A percentile compares a stretch with the other conserved stretches of the same genome.
Evolutionary conservation across 2,329 filamentous ascomycete genomes (phyloP).

Genomic region (Diplocarpon mali): DNA sequence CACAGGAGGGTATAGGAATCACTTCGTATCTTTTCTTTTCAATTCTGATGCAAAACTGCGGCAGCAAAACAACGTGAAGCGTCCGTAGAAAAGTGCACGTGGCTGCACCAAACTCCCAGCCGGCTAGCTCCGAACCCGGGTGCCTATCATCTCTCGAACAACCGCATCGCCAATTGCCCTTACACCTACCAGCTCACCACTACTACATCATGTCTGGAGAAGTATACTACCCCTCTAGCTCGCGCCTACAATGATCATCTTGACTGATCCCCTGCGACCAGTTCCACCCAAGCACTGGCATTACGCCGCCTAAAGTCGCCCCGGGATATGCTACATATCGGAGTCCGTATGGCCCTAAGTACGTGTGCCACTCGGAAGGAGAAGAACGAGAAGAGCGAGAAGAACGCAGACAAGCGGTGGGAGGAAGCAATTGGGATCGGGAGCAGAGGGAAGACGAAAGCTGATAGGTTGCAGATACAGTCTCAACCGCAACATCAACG

Average conservation of each 20-base stretch:
- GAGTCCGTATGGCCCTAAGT: constrained; percentile 58
- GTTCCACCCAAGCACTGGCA: constrained; percentile 16
- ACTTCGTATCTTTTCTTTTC: too few relatives aligned
- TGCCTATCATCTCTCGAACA: background rate
- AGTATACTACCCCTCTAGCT: constrained; percentile 10
- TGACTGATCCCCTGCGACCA: constrained; percentile 4
- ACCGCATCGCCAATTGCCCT: constrained; percentile 12
- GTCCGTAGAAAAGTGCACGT: background rate
- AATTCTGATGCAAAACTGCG: too few relatives aligned
- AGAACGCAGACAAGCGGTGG: background rate
- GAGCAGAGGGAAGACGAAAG: background rate
- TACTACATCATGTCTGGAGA: constrained; percentile 11
- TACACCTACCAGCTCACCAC: background rate
- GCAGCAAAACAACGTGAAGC: too few relatives aligned
- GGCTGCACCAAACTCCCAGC: background rate
- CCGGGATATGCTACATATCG: constrained; percentile 35
- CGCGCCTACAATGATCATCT: background rate
- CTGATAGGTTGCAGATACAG: constrained; percentile 39
- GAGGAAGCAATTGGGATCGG: background rate
- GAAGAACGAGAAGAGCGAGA: background rate
- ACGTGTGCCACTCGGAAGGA: constrained; percentile 28
- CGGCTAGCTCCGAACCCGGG: constrained; percentile 9
- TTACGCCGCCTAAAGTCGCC: constrained; percentile 8
- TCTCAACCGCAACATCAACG: constrained; percentile 43
- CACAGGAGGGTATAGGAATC: too few relatives aligned